Evolutionary conservation across 805 yeast species (phyloP), one percentile per base, ranked within the genome.

Genomic region (Cephaloascus albidus): DNA sequence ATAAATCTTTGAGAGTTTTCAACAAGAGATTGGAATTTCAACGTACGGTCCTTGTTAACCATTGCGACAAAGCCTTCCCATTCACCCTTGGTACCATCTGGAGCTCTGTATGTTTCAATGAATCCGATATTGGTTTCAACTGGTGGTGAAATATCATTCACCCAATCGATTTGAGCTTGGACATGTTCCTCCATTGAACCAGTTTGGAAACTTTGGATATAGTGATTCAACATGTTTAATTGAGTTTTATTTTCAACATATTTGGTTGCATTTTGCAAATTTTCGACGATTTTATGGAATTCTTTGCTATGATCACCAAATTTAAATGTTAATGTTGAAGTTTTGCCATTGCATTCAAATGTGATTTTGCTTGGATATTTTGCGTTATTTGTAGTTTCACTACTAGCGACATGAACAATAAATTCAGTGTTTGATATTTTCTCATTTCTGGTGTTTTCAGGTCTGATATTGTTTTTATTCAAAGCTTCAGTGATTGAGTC

Each of bases 21-120:
- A 19, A 87, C 96, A 46, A 87, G 68, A 10, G 65, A 66, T 20
- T 81, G 77, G 54, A 87, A 87, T 52, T 85, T 87, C 38, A 74
- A 80, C 15, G 96, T 87, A 45, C 94, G 73, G 45, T 85, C 90
- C 54, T 83, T 81, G 60, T 87, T 86, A 40, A 87, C 94, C 76
- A 86, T 83, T 17, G 95, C 90, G 27, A 87, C 93, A 36, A 87
- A 64, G 20, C 95, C 86, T 63, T 87, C 96, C 90, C 93, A 87
- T 60, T 87, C 96, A 43, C 96, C 96, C 53, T 88, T 74, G 36
- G 86, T 85, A 36, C 95, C 95, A 26, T 89, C 75, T 14, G 95
- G 95, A 55, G 86, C 96, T 59, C 96, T 73, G 63, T 87, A 87
- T 20, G 96, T 87, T 63, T 87, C 96, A 49, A 87, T 87, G 57